phyloP scores from a whole-genome alignment of 2,329 filamentous ascomycete genomes.

The Aspergillus luchuensis region DNA sequence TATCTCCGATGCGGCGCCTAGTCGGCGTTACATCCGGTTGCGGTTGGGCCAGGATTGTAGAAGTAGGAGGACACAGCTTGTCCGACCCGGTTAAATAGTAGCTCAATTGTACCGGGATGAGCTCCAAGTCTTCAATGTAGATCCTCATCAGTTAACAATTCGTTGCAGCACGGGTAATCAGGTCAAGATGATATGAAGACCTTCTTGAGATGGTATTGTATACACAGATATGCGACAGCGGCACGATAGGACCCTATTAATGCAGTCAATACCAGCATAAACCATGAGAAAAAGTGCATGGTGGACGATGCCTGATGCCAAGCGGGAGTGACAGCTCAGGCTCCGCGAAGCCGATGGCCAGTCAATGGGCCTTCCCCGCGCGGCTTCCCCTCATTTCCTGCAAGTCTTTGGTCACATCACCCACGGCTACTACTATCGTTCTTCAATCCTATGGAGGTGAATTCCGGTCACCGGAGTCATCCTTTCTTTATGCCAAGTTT shows the following conservation, averaged over 20 bases:
- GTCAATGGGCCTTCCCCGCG: conserved; percentile 11
- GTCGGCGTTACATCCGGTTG: not conserved
- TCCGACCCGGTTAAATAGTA: not conserved
- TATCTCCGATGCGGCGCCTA: not conserved
- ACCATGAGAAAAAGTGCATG: not conserved
- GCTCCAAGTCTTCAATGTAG: not conserved
- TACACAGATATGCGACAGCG: not conserved
- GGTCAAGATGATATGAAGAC: not conserved
- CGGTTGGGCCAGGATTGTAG: not conserved
- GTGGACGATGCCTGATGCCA: not conserved
- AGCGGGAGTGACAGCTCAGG: not conserved
- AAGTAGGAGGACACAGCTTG: not conserved
- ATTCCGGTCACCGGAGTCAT: conserved; percentile 13
- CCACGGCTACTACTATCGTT: conserved; percentile 16
- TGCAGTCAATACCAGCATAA: not conserved
- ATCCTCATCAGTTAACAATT: not conserved
- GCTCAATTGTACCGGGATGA: not conserved
- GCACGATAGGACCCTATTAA: not conserved
- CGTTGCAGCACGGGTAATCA: not conserved
- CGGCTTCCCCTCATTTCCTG: conserved; percentile 16
- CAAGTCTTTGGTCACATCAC: conserved; percentile 16
- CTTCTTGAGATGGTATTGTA: not conserved
- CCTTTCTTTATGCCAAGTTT: conserved; percentile 3
- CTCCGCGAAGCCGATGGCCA: not conserved
- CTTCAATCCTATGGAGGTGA: conserved; percentile 5